Conservation (phyloP, 495 filamentous ascomycete species). For the Jackrogersella multiformis region DNA sequence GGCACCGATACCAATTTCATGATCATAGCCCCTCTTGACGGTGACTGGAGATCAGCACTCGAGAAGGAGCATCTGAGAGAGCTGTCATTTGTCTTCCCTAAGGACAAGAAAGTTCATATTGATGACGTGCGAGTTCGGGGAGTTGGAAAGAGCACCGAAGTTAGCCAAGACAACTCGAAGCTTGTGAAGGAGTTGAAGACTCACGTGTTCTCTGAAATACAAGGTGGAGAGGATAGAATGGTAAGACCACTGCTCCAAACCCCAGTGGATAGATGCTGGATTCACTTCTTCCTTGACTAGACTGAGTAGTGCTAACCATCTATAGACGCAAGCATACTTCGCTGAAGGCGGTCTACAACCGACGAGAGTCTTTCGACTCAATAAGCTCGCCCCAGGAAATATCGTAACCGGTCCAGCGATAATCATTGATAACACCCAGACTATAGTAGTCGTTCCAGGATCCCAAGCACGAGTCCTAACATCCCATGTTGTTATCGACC, state of each 20-base stretch:
- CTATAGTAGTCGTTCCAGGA: slow-evolving; percentile 78
- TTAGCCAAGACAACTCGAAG: slow-evolving; percentile 45
- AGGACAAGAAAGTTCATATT: slow-evolving; percentile 61
- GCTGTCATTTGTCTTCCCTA: slow-evolving; percentile 69
- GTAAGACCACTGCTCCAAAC: slow-evolving; percentile 62
- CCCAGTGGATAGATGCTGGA: slow-evolving; percentile 13
- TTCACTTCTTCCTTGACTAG: too few relatives aligned
- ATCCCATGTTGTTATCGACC: slow-evolving; percentile 70
- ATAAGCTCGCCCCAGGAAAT: slow-evolving; percentile 72
- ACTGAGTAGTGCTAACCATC: slow-evolving; percentile 53
- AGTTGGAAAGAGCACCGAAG: slow-evolving; percentile 78
- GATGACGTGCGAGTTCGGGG: slow-evolving; percentile 91
- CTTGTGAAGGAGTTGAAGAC: slow-evolving; percentile 70
- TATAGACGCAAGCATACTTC: slow-evolving; percentile 62
- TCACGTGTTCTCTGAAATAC: slow-evolving; percentile 58
- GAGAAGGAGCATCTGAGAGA: slow-evolving; percentile 70
- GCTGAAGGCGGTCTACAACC: slow-evolving; percentile 74
- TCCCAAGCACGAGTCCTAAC: slow-evolving; percentile 67
- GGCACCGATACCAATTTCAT: slow-evolving; percentile 92
- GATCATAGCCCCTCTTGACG: slow-evolving; percentile 69
- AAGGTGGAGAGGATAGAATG: slow-evolving; percentile 66
- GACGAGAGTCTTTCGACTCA: slow-evolving; percentile 73
- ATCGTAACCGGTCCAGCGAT: slow-evolving; percentile 78
- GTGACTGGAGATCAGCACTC: slow-evolving; percentile 76
- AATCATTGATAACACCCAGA: slow-evolving; percentile 85